Conservation (phyloP, 2,329 filamentous ascomycete genomes). For the Ascomycota sp. region DNA sequence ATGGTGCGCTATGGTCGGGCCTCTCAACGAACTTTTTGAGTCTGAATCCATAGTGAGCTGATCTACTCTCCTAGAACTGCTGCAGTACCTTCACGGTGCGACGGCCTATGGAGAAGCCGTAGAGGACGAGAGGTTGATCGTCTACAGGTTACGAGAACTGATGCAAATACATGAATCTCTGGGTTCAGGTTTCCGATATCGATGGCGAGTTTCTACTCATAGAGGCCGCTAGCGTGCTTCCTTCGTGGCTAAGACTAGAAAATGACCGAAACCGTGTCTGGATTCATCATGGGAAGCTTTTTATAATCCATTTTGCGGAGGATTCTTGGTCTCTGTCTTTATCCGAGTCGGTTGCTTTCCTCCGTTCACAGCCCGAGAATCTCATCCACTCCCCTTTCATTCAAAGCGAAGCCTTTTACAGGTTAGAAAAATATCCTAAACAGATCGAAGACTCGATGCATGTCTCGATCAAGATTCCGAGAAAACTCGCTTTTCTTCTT, state of each 20-base stretch:
- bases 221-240: constrained; percentile 74
- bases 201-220: constrained; percentile 93
- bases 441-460: constrained; percentile 63
- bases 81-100: constrained; percentile 48
- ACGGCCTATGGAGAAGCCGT: constrained; percentile 88
- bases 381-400: constrained; percentile 55
- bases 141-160: constrained; percentile 70
- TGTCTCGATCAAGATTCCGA: constrained; percentile 54
- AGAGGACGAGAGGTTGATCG: constrained; percentile 93
- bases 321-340: constrained; percentile 33
- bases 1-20: constrained; percentile 24
- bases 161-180: constrained; percentile 54
- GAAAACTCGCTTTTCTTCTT: constrained; percentile 63
- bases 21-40: too few species aligned
- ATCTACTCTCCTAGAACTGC: constrained; percentile 1
- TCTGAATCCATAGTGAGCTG: not conserved
- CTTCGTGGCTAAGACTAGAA: constrained; percentile 81
- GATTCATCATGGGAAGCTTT: constrained; percentile 60
- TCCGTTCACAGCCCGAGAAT: constrained; percentile 32
- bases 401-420: constrained; percentile 79
- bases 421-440: constrained; percentile 62
- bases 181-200: constrained; percentile 66
- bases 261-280: constrained; percentile 76
- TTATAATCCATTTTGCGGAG: constrained; percentile 43
- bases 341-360: constrained; percentile 38